These are phyloP conservation scores for Heracleum sosnowskyi DNA, from an alignment of 129 eudicot species.

Conservation along the genomic window DNA sequence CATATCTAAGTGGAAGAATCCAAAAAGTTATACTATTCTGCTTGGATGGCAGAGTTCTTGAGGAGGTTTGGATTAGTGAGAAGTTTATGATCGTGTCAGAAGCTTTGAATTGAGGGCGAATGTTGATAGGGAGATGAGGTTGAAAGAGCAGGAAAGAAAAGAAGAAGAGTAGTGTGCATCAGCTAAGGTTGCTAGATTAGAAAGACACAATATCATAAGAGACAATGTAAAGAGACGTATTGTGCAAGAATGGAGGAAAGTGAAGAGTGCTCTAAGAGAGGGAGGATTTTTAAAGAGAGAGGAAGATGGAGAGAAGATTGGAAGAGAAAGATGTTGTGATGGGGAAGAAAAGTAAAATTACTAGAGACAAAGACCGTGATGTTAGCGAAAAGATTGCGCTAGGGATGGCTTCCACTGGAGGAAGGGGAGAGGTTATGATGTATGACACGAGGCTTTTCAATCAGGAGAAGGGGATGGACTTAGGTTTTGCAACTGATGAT, in stretches of 20 bases:
- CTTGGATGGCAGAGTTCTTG: slow-evolving; percentile 81
- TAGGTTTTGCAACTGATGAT: slow-evolving; percentile 73
- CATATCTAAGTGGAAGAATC: slow-evolving; percentile 86
- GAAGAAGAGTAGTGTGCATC: slow-evolving; percentile 65
- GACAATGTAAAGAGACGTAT: slow-evolving; percentile 36
- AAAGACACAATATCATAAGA: slow-evolving; percentile 41
- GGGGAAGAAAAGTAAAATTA: slow-evolving; percentile 81
- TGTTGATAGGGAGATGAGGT: slow-evolving; percentile 79
- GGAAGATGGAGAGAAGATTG: slow-evolving; percentile 74
- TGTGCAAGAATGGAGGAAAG: slow-evolving; percentile 60
- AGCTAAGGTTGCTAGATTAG: slow-evolving; percentile 73
- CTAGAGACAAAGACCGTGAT: slow-evolving; percentile 75
- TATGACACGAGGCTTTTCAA: slow-evolving; percentile 78
- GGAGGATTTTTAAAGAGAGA: slow-evolving; percentile 29
- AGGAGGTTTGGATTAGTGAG: slow-evolving; percentile 79
- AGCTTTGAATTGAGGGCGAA: slow-evolving; percentile 62
- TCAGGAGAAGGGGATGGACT: slow-evolving; percentile 88
- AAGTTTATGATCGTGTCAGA: slow-evolving; percentile 74
- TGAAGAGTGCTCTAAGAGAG: slow-evolving; percentile 51
- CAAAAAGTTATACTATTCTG: slow-evolving; percentile 76
- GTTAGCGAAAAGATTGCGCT: slow-evolving; percentile 89
- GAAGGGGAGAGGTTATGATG: slow-evolving; percentile 72
- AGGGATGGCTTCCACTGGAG: slow-evolving; percentile 70
- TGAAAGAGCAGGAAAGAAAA: slow-evolving; percentile 78
- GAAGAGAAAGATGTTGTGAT: slow-evolving; percentile 82